phyloP scores from a whole-genome alignment of 1,284 basidiomycete species.

The Salmacisia buchloeana region DNA sequence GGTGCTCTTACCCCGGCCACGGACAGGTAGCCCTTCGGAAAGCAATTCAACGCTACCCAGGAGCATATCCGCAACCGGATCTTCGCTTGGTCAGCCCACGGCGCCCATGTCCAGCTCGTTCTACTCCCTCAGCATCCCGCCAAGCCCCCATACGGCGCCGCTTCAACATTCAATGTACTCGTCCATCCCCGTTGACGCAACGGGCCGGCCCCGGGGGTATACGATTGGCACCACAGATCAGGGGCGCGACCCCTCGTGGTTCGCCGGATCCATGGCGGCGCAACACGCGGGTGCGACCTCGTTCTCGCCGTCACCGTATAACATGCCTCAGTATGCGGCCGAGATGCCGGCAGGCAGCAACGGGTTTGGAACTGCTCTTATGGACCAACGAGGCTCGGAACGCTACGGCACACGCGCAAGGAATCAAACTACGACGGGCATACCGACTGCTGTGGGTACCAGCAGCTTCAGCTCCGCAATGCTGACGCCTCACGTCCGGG shows the following conservation, averaged over 20 bases:
- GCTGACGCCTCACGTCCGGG: background rate
- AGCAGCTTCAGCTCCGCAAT: background rate
- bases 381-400: background rate
- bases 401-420: background rate
- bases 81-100: background rate
- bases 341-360: background rate
- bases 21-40: no score
- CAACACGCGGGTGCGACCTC: background rate
- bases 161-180: background rate
- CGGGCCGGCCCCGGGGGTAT: background rate
- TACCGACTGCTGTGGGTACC: background rate
- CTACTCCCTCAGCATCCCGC: background rate
- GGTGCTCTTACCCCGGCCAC: no score
- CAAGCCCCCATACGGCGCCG: background rate
- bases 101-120: background rate
- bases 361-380: background rate
- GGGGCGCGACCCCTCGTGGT: background rate
- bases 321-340: no score
- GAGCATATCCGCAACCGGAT: background rate
- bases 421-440: background rate
- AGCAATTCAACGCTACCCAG: background rate
- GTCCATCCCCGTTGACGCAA: background rate
- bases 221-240: background rate
- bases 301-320: no score
- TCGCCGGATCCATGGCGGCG: background rate